Evolutionary conservation across 139 green algal species (phyloP).

Genomic region (Asterochloris erici): DNA sequence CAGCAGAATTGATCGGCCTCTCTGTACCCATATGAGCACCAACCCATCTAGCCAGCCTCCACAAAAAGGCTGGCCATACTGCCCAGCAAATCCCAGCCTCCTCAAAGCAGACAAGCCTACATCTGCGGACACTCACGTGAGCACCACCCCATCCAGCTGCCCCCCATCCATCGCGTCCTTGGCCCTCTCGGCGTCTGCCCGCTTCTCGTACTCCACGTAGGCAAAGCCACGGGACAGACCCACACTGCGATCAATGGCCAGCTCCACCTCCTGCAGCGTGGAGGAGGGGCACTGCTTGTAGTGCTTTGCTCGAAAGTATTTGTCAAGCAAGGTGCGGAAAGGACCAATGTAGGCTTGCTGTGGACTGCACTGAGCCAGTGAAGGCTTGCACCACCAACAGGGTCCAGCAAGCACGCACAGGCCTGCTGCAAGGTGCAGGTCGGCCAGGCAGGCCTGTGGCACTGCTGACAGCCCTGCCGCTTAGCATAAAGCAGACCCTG

Average conservation of each 20-base stretch:
- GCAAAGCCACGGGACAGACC: constrained; percentile 80
- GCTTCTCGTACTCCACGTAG: constrained; percentile 67
- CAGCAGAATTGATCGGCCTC: no score
- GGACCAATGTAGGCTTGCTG: constrained; percentile 32
- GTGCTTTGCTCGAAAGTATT: neutral
- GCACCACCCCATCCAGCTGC: constrained; percentile 78
- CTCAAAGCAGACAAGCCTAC: neutral
- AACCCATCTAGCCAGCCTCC: neutral
- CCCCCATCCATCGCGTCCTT: constrained; percentile 81
- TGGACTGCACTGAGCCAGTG: constrained; percentile 47
- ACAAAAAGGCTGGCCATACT: neutral
- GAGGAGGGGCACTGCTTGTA: neutral
- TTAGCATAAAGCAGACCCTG: no score
- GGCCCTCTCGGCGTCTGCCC: constrained; percentile 65
- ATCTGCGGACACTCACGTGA: constrained; percentile 37
- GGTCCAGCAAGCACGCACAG: no score
- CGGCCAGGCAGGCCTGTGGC: no score
- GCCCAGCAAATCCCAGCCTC: neutral
- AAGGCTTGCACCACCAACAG: no score
- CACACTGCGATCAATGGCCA: constrained; percentile 43
- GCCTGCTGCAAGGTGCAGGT: no score
- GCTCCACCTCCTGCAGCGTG: neutral
- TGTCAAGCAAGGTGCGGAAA: neutral
- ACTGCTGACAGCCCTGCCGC: no score
- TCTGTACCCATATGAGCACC: neutral